Percentiles rank a stretch among this genome's conserved stretches.
phyloP scores from a whole-genome alignment of 352 stramenopile genomes.

The Phytophthora sp. region DNA sequence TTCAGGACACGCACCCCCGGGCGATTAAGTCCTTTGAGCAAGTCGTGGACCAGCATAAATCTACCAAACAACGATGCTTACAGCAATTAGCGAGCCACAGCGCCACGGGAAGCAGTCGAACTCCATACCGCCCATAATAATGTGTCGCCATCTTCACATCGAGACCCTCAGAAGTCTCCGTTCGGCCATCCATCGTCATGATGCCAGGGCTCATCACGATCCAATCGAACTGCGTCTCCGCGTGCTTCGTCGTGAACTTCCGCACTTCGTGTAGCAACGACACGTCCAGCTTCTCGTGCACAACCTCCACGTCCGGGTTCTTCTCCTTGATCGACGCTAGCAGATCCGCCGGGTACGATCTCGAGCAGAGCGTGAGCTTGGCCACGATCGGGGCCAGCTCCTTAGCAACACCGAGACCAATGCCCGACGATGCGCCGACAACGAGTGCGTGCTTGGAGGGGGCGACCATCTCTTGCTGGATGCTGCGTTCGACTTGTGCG shows the following conservation, averaged over 20 bases:
- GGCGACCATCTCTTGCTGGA: slow-evolving; percentile 22
- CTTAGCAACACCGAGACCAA: slow-evolving; percentile 21
- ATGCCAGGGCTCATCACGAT: slow-evolving; percentile 29
- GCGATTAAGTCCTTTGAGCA: slow-evolving; percentile 19
- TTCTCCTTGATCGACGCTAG: slow-evolving; percentile 6
- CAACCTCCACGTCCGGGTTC: slow-evolving; percentile 19
- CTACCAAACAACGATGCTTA: not conserved
- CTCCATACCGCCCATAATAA: slow-evolving; percentile 23
- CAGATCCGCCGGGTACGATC: slow-evolving; percentile 11
- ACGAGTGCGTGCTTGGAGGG: slow-evolving; percentile 28
- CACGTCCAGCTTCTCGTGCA: slow-evolving; percentile 22
- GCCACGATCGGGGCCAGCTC: slow-evolving; percentile 23
- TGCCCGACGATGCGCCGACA: slow-evolving; percentile 29
- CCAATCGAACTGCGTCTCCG: slow-evolving; percentile 24
- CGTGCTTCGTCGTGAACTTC: slow-evolving; percentile 14
- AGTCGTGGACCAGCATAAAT: slow-evolving; percentile 32
- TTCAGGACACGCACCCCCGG: slow-evolving; percentile 27
- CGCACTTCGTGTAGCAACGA: slow-evolving; percentile 20
- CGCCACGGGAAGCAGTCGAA: not conserved
- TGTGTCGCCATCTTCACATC: slow-evolving; percentile 32
- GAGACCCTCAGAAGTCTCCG: slow-evolving; percentile 24
- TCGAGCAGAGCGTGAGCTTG: slow-evolving; percentile 24
- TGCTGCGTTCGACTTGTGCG: slow-evolving; percentile 15
- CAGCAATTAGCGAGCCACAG: not conserved
- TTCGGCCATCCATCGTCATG: slow-evolving; percentile 15